These are phyloP conservation scores for Tolypocladium tropicale DNA, from an alignment of 2,329 filamentous ascomycete species.

Conservation along the genomic window DNA sequence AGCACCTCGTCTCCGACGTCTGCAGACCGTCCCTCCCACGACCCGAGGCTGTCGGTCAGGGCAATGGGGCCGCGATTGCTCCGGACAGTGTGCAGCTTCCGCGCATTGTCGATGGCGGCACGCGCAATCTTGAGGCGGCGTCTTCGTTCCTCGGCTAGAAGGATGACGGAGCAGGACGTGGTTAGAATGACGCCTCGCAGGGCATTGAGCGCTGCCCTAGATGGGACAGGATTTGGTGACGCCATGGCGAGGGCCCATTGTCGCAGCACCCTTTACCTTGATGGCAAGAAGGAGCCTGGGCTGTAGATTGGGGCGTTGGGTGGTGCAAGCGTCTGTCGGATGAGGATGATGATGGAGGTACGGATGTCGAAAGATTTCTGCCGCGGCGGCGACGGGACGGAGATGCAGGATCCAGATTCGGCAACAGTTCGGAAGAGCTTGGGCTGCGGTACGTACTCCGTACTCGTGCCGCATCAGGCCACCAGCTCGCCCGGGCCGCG, in stretches of 20 bases:
- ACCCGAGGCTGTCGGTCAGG: conserved; percentile 13
- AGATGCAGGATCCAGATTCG: neutral
- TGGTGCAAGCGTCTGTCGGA: neutral
- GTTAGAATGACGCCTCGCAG: conserved; percentile 45
- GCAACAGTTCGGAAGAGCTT: neutral
- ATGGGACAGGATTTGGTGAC: conserved; percentile 37
- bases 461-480: neutral
- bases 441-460: neutral
- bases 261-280: neutral
- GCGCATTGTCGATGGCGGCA: conserved; percentile 40
- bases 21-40: conserved; percentile 8
- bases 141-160: conserved; percentile 46
- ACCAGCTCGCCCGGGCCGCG: neutral
- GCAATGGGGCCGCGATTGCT: conserved; percentile 17
- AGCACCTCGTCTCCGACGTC: conserved; percentile 15
- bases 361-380: neutral
- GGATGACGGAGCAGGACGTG: conserved; percentile 45
- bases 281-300: neutral
- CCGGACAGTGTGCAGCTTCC: conserved; percentile 34
- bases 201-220: conserved; percentile 43
- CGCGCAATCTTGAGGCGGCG: conserved; percentile 41
- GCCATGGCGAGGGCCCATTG: conserved; percentile 29
- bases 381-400: neutral
- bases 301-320: neutral
- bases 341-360: neutral